Evolutionary conservation across 2,329 filamentous ascomycete species (phyloP).

Genomic region (Zasmidium citrigriseum): DNA sequence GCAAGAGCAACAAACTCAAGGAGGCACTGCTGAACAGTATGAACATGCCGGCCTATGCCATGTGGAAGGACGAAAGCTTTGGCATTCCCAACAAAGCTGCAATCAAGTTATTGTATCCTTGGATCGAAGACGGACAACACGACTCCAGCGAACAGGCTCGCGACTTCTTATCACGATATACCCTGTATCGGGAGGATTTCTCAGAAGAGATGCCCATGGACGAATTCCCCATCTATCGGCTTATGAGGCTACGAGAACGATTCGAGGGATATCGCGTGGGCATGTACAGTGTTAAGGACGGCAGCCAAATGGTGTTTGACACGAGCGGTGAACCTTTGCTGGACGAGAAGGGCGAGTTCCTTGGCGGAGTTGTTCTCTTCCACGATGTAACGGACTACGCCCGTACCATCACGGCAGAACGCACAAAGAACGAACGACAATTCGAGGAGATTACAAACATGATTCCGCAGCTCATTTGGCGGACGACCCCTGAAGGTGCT

Average conservation of each 20-base stretch:
- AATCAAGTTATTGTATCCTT: slow-evolving; percentile 40
- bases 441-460: slow-evolving; percentile 76
- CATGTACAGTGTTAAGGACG: slow-evolving; percentile 58
- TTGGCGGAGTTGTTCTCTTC: slow-evolving; percentile 71
- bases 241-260: slow-evolving; percentile 62
- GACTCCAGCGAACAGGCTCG: slow-evolving; percentile 40
- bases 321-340: slow-evolving; percentile 66
- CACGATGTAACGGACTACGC: slow-evolving; percentile 72
- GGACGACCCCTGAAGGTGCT: slow-evolving; percentile 62
- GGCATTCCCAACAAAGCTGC: slow-evolving; percentile 71
- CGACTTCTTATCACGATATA: slow-evolving; percentile 62
- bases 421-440: slow-evolving; percentile 69
- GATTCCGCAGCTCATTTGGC: slow-evolving; percentile 65
- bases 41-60: slow-evolving; percentile 71
- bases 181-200: slow-evolving; percentile 68
- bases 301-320: slow-evolving; percentile 62
- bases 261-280: slow-evolving; percentile 64
- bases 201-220: slow-evolving; percentile 55
- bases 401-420: slow-evolving; percentile 68
- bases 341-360: slow-evolving; percentile 68
- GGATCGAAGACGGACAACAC: slow-evolving; percentile 36
- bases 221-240: slow-evolving; percentile 67
- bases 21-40: slow-evolving; percentile 76
- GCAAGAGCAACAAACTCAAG: slow-evolving; percentile 74
- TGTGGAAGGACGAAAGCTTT: slow-evolving; percentile 79